These are phyloP conservation scores for Populus alba DNA, from an alignment of 345 rosid species.

Conservation along the genomic window DNA sequence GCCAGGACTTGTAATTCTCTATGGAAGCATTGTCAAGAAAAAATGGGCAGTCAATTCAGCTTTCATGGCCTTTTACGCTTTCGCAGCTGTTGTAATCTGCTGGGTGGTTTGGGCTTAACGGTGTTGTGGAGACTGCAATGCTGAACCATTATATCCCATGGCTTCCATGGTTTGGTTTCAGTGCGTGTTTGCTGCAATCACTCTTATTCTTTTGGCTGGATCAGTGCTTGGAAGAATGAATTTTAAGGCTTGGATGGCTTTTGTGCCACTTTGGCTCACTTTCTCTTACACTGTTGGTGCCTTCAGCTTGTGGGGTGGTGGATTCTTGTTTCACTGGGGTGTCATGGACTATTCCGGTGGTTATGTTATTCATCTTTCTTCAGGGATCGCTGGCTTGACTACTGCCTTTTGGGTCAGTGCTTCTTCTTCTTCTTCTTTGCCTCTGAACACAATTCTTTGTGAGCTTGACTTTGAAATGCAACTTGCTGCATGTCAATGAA, in stretches of 20 bases:
- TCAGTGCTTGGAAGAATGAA: constrained; percentile 50
- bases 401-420: constrained; percentile 43
- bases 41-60: constrained; percentile 52
- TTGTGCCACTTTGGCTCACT: constrained; percentile 51
- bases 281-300: constrained; percentile 47
- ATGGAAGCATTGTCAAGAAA: constrained; percentile 49
- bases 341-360: constrained; percentile 55
- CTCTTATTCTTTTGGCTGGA: constrained; percentile 37
- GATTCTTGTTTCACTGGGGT: constrained; percentile 56
- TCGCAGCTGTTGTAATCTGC: constrained; percentile 43
- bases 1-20: constrained; percentile 47
- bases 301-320: constrained; percentile 54
- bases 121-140: constrained; percentile 20
- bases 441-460: too few relatives aligned
- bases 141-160: constrained; percentile 38
- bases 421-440: too few relatives aligned
- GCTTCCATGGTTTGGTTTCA: constrained; percentile 56
- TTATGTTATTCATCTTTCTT: constrained; percentile 50
- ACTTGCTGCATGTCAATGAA: too few relatives aligned
- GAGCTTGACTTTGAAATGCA: too few relatives aligned
- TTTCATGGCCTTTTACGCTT: constrained; percentile 53
- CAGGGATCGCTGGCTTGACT: constrained; percentile 44
- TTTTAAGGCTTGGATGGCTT: constrained; percentile 51
- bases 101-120: constrained; percentile 48
- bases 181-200: constrained; percentile 45